These are phyloP conservation scores for Capsicum pubescens DNA, from an alignment of 257 asterid species.

Conservation along the genomic window DNA sequence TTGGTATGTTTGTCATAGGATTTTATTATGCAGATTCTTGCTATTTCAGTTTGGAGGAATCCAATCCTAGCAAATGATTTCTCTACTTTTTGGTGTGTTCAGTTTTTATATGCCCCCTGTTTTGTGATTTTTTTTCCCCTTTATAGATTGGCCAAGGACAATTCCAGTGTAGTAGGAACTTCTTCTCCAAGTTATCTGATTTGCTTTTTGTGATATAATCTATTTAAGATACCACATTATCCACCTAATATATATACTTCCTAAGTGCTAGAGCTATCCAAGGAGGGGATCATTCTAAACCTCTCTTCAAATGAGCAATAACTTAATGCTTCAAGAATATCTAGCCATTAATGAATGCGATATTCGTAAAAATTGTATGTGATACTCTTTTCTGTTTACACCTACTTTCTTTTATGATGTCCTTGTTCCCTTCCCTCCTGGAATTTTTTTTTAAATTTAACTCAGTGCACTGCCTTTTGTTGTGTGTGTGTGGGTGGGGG, in stretches of 20 bases:
- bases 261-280: slow-evolving; percentile 12
- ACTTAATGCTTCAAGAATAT: background rate
- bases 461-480: background rate
- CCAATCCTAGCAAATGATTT: background rate
- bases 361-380: background rate
- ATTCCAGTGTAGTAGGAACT: background rate
- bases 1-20: background rate
- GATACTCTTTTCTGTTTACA: slow-evolving; percentile 5
- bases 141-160: background rate
- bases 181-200: background rate
- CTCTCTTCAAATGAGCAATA: background rate
- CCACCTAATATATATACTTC: background rate
- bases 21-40: background rate
- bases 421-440: background rate
- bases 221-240: background rate
- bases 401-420: background rate
- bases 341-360: slow-evolving; percentile 4
- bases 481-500: too few relatives aligned
- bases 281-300: background rate
- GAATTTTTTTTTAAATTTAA: background rate
- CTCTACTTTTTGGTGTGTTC: slow-evolving; percentile 19
- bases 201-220: background rate
- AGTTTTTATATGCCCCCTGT: background rate
- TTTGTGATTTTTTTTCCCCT: background rate
- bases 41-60: slow-evolving; percentile 9